Evolutionary conservation across 345 rosid species (phyloP), one percentile per base, ranked within the genome.

Genomic region (Erodium maritimum): DNA sequence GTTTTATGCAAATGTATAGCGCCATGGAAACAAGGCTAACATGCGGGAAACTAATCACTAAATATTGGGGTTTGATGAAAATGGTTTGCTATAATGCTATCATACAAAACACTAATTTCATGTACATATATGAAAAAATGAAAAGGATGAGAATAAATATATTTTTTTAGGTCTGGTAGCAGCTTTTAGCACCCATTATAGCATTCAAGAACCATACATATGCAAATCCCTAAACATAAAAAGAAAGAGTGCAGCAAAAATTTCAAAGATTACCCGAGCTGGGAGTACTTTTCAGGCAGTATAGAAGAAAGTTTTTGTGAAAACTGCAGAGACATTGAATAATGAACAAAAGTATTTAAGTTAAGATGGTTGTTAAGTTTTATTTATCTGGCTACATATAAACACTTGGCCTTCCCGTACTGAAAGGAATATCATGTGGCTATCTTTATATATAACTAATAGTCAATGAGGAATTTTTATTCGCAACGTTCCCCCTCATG

Each of bases 271-370:
- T 29, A 93, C 99, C 90, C 95, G 56, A 90, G 86, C 75, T 81
- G 91, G 34, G 91, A 87, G 76, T 87, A 82, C 74, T 82, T 89
- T 69, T 73, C 68, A 4, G 95, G 99, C 71, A 93, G 80, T 85
- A 90, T 74, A 14, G 90, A 83, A 62, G 91, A 79, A 61, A 90
- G 68, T 73, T 80, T 89, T 75, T 93, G 96, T 52, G 97, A 89
- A 67, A 93, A 93, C 99, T 93, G 91, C 79, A 73, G 76, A 55
- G 67, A 75, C 53, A 70, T 51, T 46, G 67, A 69, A 57, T 54
- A 66, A 67, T 29, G 5, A 29, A 29, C 5, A 29, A 11, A 29
- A 29, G 37, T 29, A 29, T 29, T 29, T 29, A 29, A 11, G 37
- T 29, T 29, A 25, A 2, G 33, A 7, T 25, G 7, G 33, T 25